These are phyloP conservation scores for Schizopora paradoxa DNA, from an alignment of 1,284 basidiomycete genomes.

Conservation along the genomic window DNA sequence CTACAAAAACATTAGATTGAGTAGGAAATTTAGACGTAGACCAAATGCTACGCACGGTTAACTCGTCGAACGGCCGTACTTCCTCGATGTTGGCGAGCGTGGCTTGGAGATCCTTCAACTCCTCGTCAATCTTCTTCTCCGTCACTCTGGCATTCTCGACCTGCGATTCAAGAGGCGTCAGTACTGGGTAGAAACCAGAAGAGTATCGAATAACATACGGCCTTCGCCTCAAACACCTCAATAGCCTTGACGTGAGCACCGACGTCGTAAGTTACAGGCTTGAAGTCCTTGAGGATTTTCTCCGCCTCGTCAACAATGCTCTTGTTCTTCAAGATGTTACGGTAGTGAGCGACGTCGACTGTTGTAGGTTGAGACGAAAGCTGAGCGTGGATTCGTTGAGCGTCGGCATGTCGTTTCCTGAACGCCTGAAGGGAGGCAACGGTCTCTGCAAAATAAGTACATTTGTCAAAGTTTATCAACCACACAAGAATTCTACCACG, in stretches of 20 bases:
- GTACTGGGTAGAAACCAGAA: constrained; percentile 9
- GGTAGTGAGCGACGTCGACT: constrained; percentile 90
- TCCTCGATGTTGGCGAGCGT: constrained; percentile 98
- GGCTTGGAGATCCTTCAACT: constrained; percentile 88
- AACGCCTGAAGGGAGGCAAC: constrained; percentile 87
- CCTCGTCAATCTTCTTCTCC: constrained; percentile 85
- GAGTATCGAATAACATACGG: constrained; percentile 53
- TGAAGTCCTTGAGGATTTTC: constrained; percentile 86
- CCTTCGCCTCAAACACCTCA: constrained; percentile 95
- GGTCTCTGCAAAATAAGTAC: constrained; percentile 57
- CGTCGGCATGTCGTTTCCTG: constrained; percentile 92
- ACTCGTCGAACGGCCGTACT: constrained; percentile 95
- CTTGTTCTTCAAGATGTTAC: constrained; percentile 88
- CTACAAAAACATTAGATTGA: constrained; percentile 34
- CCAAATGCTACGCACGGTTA: constrained; percentile 60
- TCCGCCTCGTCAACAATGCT: constrained; percentile 90
- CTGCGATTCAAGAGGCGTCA: constrained; percentile 37
- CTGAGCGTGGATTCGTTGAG: constrained; percentile 70
- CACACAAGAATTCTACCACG: constrained; percentile 19
- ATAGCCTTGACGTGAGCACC: constrained; percentile 90
- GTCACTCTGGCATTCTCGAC: constrained; percentile 90
- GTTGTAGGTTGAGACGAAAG: constrained; percentile 74
- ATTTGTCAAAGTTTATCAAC: background rate
- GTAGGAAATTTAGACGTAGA: constrained; percentile 5
- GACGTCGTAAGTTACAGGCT: constrained; percentile 96